Percentiles rank a stretch among this genome's conserved stretches.
Evolutionary conservation across 148 eudicot species (phyloP).

Genomic region (Amaranthus hypochondriacus): DNA sequence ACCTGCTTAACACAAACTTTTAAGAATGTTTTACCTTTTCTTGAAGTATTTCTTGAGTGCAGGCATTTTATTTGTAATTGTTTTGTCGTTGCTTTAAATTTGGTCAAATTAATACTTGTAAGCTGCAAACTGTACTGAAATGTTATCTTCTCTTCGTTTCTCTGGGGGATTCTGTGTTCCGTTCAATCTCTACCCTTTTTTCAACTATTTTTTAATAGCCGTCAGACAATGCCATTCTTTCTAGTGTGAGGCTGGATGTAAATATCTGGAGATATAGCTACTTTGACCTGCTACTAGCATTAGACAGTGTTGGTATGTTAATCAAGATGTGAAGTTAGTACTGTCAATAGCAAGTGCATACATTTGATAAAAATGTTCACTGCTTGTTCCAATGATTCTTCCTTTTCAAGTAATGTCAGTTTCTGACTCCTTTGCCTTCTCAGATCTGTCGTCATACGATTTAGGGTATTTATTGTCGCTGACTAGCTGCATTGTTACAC

Average conservation of each 20-base stretch:
- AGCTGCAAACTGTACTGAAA: not conserved
- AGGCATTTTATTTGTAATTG: not conserved
- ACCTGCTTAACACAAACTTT: not conserved
- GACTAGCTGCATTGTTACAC: not conserved
- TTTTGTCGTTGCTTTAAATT: not conserved
- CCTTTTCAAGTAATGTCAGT: not conserved
- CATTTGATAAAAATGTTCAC: too few species aligned
- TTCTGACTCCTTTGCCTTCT: too few species aligned
- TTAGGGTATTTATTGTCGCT: not conserved
- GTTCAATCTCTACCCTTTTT: not conserved
- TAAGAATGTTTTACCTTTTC: not conserved
- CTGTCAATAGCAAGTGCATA: too few species aligned
- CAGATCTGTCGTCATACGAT: too few species aligned
- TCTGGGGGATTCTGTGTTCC: not conserved
- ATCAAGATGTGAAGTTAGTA: not conserved
- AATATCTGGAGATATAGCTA: not conserved
- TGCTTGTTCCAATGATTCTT: too few species aligned
- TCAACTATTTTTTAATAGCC: not conserved
- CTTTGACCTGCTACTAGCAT: slow-evolving; percentile 4
- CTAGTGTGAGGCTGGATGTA: not conserved
- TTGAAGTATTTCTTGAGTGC: not conserved
- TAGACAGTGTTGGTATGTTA: not conserved
- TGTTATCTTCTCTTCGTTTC: not conserved
- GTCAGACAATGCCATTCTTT: not conserved
- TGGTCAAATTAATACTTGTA: too few species aligned